A percentile compares a stretch with the other conserved stretches of the same genome.
Evolutionary conservation across 352 stramenopile genomes (phyloP).

Genomic region (Pythium sukuiense): DNA sequence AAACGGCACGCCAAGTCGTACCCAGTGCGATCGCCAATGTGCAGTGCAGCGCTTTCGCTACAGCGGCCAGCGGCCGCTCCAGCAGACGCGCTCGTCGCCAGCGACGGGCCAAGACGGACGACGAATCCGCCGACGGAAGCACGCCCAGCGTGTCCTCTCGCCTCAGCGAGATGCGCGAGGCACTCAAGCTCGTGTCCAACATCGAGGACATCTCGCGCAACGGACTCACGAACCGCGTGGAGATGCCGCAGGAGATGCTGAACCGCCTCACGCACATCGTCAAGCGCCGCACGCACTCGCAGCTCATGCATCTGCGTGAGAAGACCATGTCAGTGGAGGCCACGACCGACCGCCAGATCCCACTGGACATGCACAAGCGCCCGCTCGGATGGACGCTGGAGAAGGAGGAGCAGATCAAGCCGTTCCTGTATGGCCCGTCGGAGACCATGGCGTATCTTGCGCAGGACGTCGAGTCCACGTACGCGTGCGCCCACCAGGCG

Average conservation of each 20-base stretch:
- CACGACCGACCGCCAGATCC: conserved; percentile 49
- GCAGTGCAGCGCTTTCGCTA: conserved; percentile 20
- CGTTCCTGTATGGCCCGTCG: conserved; percentile 63
- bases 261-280: conserved; percentile 57
- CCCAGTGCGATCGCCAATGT: neutral
- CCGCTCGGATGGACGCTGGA: conserved; percentile 80
- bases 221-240: conserved; percentile 61
- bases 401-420: conserved; percentile 57
- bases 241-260: conserved; percentile 73
- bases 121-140: neutral
- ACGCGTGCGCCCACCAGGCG: conserved; percentile 66
- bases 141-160: conserved; percentile 22
- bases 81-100: conserved; percentile 46
- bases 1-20: conserved; percentile 2
- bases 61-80: conserved; percentile 11
- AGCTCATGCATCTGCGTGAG: conserved; percentile 69
- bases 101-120: conserved; percentile 35
- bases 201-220: conserved; percentile 67
- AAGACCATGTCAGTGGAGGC: conserved; percentile 48
- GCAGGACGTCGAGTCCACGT: conserved; percentile 73
- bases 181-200: conserved; percentile 47
- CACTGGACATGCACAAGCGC: conserved; percentile 78
- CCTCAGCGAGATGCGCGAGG: conserved; percentile 37
- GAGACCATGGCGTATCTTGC: conserved; percentile 78
- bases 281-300: conserved; percentile 71